Evolutionary conservation across 2,329 filamentous ascomycete genomes (phyloP), one percentile per base, ranked within the genome.

Genomic region (Aspergillus awamori): DNA sequence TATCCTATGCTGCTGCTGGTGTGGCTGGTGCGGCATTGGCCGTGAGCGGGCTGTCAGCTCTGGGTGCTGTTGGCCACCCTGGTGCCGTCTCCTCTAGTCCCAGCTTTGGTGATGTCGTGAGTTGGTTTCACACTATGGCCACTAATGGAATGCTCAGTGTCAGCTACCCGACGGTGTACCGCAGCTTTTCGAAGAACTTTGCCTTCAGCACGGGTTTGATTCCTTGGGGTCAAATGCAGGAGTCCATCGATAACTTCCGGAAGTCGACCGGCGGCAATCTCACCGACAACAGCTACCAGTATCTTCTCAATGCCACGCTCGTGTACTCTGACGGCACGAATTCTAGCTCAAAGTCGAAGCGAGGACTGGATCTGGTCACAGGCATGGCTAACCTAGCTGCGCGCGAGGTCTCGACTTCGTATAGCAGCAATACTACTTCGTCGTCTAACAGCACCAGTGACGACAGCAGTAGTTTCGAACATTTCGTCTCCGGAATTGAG

Each of bases 61-160:
- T 89, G 17, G 85, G 85, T 53, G 83, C 86, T 39, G 86, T 83
- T 8, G 77, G 88, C 17, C 83, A 84, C 20, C 80, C 84, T 10
- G 90, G 88, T 13, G 82, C 83, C 11, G 83, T 87, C 2, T 84
- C 89, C 10, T 82, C 89, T 43, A 95, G 92, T 69, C 95, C 95
- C 26, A 91, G 89, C 57, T 97, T 98, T 74, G 84, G 84, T 48
- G 92, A 97, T 72, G 88, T 96, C 52, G 85, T 97, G 67, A 88
- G 89, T 63, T 96, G 91, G 86, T 97, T 98, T 77, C 93, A 98
- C 78, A 89, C 90, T 53, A 90, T 98, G 83, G 93, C 95, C 28
- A 90, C 95, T 82, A 97, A 95, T 77, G 93, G 95, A 66, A 98
- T 98, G 95, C 84, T 97, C 75, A 96, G 91, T 62, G 93, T 96